A percentile compares a stretch with the other conserved stretches of the same genome.
These are phyloP conservation scores for Paracamarosporium sp. DNA, from an alignment of 2,329 filamentous ascomycete genomes.

Conservation along the genomic window DNA sequence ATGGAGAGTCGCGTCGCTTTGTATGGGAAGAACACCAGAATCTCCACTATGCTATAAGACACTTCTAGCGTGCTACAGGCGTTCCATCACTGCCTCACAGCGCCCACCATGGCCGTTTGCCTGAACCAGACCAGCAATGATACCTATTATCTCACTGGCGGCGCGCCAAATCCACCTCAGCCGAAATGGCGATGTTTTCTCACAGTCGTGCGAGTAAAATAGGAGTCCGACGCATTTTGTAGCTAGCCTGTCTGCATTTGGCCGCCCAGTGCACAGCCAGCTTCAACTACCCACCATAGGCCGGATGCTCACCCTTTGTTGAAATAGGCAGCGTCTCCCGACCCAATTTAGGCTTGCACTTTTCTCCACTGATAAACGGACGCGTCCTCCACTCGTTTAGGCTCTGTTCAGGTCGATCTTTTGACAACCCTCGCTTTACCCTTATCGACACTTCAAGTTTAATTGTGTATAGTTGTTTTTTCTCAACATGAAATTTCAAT, in stretches of 20 bases:
- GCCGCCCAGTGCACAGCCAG: background rate
- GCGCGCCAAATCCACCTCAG: background rate
- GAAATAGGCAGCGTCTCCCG: background rate
- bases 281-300: background rate
- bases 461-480: background rate
- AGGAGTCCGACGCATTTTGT: background rate
- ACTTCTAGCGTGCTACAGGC: background rate
- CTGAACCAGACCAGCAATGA: background rate
- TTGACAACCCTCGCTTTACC: background rate
- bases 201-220: background rate
- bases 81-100: background rate
- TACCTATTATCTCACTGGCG: background rate
- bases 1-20: background rate
- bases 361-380: background rate
- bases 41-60: background rate
- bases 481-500: slow-evolving; percentile 28
- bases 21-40: background rate
- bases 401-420: background rate
- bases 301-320: background rate
- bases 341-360: background rate
- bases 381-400: background rate
- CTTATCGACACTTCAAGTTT: background rate
- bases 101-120: background rate
- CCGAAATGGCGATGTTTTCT: background rate
- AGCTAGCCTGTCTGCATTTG: background rate